Base-by-base conservation (phyloP, 768 basidiomycete species). In the Lactarius quietus region DNA sequence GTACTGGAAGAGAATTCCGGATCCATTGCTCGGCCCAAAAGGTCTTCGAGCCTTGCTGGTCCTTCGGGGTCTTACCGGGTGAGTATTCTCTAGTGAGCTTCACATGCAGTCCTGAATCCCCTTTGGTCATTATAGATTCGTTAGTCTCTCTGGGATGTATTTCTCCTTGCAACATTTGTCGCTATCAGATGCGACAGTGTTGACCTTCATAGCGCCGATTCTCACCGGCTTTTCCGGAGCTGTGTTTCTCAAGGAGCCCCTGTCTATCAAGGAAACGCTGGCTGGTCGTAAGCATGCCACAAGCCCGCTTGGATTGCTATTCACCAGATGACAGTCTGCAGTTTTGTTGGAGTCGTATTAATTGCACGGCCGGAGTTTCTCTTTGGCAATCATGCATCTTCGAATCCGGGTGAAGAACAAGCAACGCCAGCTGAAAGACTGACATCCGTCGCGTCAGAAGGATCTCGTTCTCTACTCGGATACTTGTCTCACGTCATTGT, bases 351-450 rank as follows among this genome's bases (percentile, higher is more conserved):
- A 29, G 53, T 54, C 6, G 3, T 54, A 54, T 33, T 54, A 51
- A 92, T 97, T 54, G 91, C 93, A 12, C 81, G 91, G 43, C 94
- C 94, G 0, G 76, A 81, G 1, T 85, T 86, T 59, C 69, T 97
- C 6, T 95, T 97, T 69, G 88, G 87, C 3, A 58, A 52, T 39
- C 57, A 51, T 12, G 45, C 38, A 23, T 57, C 6, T 64, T 56
- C n/a, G 29, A 26, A 31, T 7, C 64, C 48, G 1, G 52, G 58
- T 18, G 59, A 67, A 14, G 67, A 45, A 45, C n/a, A 65, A 23
- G 76, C 57, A 12, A 76, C 70, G 6, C 73, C 70, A 20, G 69
- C 58, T 26, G 75, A 79, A 71, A 75, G 92, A 56, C 72, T 92
- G 53, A 69, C 81, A 10, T 88, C 88, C 3, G 85, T 92, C 6